Evolutionary conservation across 2,329 filamentous ascomycete genomes (phyloP), one percentile per base, ranked within the genome.

Genomic region (Fusarium lateritium): DNA sequence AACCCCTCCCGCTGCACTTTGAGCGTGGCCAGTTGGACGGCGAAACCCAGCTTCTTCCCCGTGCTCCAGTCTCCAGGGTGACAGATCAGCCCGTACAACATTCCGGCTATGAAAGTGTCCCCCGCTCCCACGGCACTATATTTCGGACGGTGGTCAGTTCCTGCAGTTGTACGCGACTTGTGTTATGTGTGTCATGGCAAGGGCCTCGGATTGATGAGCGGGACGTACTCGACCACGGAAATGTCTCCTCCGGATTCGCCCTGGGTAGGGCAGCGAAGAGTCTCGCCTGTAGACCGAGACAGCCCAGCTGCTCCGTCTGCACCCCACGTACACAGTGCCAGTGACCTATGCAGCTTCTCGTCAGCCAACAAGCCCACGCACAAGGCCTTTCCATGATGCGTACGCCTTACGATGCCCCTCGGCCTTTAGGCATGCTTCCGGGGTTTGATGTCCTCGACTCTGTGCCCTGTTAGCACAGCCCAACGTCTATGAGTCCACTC

Each of bases 71-170:
- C 79, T 10, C 78, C 73, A 43, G 74, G 70, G 66, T 83, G 84
- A 74, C 82, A 86, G 58, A 85, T 78, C 64, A 92, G 77, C 36
- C 82, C 84, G 78, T 89, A 92, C 49, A 94, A 79, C 77, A 92
- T 88, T 62, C 90, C 91, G 34, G 91, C 91, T 67, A 91, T 87
- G 73, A 94, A 94, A 0, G 91, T 93, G 75, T 94, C 92, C 69
- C 92, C 92, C 43, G 91, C 91, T 56, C 91, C 92, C 64, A 93
- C 86, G 7, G 90, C 85, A 76, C 91, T 92, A 76, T 76, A 71
- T 57, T 46, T 62, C 72, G 61, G 56, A 59, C 61, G 64, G 52
- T 54, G 57, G 64, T 74, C 62, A 74, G 69, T 57, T 69, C 45
- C 67, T 62, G 51, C 56, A 62, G 54, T 59, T 65, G 55, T 63